Conservation (phyloP, 2,329 filamentous ascomycete species). For the Aspergillus luchuensis region DNA sequence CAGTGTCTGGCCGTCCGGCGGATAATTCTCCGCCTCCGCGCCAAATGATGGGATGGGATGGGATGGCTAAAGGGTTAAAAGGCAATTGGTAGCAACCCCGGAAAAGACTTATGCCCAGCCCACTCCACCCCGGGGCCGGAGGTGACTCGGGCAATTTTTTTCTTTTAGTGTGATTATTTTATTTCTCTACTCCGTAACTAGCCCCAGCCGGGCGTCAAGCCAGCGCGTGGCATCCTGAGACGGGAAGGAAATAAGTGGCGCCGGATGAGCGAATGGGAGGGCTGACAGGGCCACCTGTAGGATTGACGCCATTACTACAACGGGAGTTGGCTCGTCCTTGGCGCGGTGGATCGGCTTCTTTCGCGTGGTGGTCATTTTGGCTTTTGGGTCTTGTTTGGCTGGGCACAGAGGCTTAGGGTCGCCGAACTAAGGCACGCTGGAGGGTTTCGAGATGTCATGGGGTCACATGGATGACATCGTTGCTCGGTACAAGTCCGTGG, state of each 20-base stretch:
- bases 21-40: not conserved
- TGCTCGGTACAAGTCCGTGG: not conserved
- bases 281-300: not conserved
- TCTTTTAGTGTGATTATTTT: not conserved
- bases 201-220: not conserved
- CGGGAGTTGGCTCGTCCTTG: not conserved
- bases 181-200: not conserved
- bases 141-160: not conserved
- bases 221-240: not conserved
- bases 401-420: not conserved
- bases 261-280: not conserved
- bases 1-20: not conserved
- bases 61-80: not conserved
- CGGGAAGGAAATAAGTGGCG: not conserved
- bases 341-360: slow-evolving; percentile 4
- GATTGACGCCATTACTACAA: not conserved
- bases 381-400: not conserved
- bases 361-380: slow-evolving; percentile 9
- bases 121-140: slow-evolving; percentile 1
- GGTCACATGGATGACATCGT: not conserved
- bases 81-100: not conserved
- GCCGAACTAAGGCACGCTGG: not conserved
- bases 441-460: not conserved
- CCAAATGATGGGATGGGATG: not conserved
- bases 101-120: slow-evolving; percentile 10